Base-by-base conservation (phyloP, 306 rosid genomes). In the Mimosa pudica region DNA sequence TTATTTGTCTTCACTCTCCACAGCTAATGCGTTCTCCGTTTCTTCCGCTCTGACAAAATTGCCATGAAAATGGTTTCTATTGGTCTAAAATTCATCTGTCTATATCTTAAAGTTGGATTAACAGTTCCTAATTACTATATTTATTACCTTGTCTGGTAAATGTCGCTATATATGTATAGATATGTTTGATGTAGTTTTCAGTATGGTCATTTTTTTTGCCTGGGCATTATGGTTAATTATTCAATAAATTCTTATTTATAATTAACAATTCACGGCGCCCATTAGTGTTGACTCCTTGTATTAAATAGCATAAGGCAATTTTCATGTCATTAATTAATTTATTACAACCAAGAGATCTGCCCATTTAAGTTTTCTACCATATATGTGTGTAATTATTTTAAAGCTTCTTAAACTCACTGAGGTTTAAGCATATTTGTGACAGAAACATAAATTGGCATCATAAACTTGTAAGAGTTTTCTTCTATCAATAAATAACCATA, bases 41-140 rank as follows among this genome's bases (percentile, higher is more conserved):
- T 78, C 79, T 70, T 70, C 79, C 82, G 76, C 79, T 63, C 48
- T 77, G 38, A 30, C 54, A 78, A 24, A 24, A 24, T 81, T 57
- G 62, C 32, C 46, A 6, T 8, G 51, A 75, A 71, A 12, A 6
- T 66, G 6, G 36, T n/a, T 38, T 12, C 70, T 54, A 4, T 62
- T 32, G 7, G 45, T 33, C 44, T 63, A 17, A 38, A 66, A 58
- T 66, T 17, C 10, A 38, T 44, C 71, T 16, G 71, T 36, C 47
- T 9, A 8, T 1, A 38, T 66, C 20, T 41, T 66, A 8, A 16
- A 32, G 8, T 64, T 38, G 33, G 72, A 67, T 67, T 3, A 44
- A 42, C 35, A 42, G 3, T 38, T 16, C 32, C 4, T n/a, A 18
- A 18, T 41, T 8, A 67, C 24, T 6, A 9, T 24, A 51, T 3